phyloP scores from a whole-genome alignment of 108 stramenopile species.

The Nitzschia sp. region DNA sequence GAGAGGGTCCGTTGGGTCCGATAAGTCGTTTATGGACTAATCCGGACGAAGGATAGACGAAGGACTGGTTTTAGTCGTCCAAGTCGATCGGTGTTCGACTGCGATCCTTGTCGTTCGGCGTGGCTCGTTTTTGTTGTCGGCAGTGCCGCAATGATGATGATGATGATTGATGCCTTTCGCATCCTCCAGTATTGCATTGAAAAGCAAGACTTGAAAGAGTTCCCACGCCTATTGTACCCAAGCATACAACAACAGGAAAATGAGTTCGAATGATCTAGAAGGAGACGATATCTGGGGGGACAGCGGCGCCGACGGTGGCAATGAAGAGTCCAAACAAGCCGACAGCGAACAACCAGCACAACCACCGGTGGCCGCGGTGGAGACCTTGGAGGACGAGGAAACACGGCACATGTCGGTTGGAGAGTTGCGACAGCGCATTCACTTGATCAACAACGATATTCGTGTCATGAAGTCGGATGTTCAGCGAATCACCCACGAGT shows the following conservation, averaged over 20 bases:
- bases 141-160: not conserved
- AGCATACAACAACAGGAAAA: constrained; percentile 20
- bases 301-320: constrained; percentile 33
- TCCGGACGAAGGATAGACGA: not conserved
- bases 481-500: constrained; percentile 94
- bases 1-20: not conserved
- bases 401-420: constrained; percentile 85
- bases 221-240: not conserved
- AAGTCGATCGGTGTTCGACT: not conserved
- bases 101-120: constrained; percentile 8
- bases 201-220: not conserved
- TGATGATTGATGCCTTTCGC: not conserved
- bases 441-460: constrained; percentile 96
- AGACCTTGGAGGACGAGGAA: constrained; percentile 71
- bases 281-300: constrained; percentile 96
- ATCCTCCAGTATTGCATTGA: not conserved
- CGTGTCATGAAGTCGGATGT: constrained; percentile 96
- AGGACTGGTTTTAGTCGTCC: not conserved
- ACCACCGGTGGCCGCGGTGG: constrained; percentile 16
- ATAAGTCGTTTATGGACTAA: not conserved
- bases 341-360: constrained; percentile 43
- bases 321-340: constrained; percentile 32
- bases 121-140: not conserved
- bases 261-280: constrained; percentile 77
- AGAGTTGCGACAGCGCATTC: constrained; percentile 95